Evolutionary conservation across 1,284 basidiomycete species (phyloP).

Genomic region (Malassezia globosa): DNA sequence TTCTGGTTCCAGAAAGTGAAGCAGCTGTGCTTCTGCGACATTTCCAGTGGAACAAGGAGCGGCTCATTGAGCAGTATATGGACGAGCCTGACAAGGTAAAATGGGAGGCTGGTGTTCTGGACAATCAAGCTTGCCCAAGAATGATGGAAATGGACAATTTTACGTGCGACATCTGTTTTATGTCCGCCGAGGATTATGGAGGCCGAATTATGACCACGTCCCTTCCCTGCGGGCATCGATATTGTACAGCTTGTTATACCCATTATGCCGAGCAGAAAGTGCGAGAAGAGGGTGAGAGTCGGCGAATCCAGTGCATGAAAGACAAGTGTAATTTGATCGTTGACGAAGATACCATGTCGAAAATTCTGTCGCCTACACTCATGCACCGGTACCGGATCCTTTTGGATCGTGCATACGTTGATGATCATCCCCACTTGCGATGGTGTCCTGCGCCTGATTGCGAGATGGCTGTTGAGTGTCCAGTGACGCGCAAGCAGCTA

Average conservation of each 20-base stretch:
- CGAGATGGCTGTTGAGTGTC: conserved; percentile 73
- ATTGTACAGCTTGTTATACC: conserved; percentile 62
- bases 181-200: conserved; percentile 28
- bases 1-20: conserved; percentile 46
- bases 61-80: conserved; percentile 53
- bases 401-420: conserved; percentile 78
- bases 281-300: conserved; percentile 74
- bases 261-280: conserved; percentile 77
- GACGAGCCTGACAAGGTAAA: conserved; percentile 36
- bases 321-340: conserved; percentile 71
- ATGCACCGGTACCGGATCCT: conserved; percentile 61
- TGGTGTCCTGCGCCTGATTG: conserved; percentile 71
- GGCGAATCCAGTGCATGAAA: conserved; percentile 79
- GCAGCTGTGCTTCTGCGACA: conserved; percentile 73
- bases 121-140: conserved; percentile 25
- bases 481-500: conserved; percentile 54
- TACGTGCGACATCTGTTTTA: conserved; percentile 40
- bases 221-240: conserved; percentile 41
- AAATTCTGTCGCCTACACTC: conserved; percentile 46
- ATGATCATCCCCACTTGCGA: conserved; percentile 68
- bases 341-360: conserved; percentile 36
- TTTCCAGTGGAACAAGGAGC: conserved; percentile 90
- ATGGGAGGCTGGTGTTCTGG: conserved; percentile 36
- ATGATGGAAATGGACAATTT: conserved; percentile 22
- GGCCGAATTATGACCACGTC: conserved; percentile 36